Evolutionary conservation across 345 rosid genomes (phyloP).

Genomic region (Citropsis articulata): DNA sequence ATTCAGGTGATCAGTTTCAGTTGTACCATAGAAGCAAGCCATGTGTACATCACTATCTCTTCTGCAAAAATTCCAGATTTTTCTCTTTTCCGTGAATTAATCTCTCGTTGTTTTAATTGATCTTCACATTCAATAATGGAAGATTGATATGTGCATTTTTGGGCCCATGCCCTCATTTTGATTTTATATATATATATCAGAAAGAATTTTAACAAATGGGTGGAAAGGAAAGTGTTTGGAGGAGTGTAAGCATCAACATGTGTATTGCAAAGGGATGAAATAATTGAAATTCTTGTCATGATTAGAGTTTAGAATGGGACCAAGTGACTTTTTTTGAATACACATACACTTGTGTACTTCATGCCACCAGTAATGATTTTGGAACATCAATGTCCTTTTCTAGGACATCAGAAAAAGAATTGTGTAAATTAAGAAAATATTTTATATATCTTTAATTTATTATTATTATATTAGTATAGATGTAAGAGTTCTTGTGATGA

Average conservation of each 20-base stretch:
- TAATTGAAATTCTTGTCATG: background rate
- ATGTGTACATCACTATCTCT: conserved; percentile 22
- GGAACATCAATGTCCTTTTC: background rate
- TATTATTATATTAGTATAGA: background rate
- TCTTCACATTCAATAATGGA: conserved; percentile 7
- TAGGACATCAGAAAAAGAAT: too few species aligned
- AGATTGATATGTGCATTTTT: background rate
- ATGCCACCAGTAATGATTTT: background rate
- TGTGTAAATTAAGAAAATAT: too few species aligned
- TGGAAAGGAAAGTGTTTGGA: background rate
- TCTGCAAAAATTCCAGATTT: conserved; percentile 18
- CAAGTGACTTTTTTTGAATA: background rate
- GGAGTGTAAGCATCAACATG: background rate
- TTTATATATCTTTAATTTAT: background rate
- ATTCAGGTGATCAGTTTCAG: background rate
- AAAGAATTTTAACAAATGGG: background rate
- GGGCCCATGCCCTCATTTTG: background rate
- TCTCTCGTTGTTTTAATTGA: background rate
- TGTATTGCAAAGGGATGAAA: background rate
- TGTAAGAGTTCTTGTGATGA: background rate
- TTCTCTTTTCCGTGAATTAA: background rate
- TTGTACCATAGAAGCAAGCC: conserved; percentile 12
- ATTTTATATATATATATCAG: background rate
- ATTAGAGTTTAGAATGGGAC: background rate
- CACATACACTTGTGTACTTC: background rate